phyloP scores from a whole-genome alignment of 1,284 basidiomycete genomes.

The Cryptococcus wingfieldii region DNA sequence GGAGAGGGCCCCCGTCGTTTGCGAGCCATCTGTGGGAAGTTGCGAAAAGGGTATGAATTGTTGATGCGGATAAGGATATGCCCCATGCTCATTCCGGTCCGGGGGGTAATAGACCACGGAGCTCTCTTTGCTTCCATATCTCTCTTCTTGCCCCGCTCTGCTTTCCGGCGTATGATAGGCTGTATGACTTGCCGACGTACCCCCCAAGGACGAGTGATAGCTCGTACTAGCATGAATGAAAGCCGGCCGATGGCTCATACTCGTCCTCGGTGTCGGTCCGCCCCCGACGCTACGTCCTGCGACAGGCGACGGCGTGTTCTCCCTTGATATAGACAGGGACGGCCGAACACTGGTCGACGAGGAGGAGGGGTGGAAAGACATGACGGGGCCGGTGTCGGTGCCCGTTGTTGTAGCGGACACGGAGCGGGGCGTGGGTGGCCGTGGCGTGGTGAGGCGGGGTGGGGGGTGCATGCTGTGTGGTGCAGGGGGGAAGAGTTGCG shows the following conservation, averaged over 20 bases:
- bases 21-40: neutral
- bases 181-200: neutral
- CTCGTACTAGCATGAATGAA: constrained; percentile 18
- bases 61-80: neutral
- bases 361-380: neutral
- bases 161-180: no score
- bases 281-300: neutral
- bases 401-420: neutral
- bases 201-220: neutral
- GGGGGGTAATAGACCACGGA: neutral
- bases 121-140: no score
- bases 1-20: no score
- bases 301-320: neutral
- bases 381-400: neutral
- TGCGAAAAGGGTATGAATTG: neutral
- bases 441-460: neutral
- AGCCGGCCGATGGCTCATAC: constrained; percentile 15
- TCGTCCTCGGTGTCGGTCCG: neutral
- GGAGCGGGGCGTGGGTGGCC: neutral
- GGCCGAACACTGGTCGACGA: neutral
- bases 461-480: neutral
- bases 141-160: no score
- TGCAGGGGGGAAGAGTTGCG: neutral
- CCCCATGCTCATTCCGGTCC: neutral
- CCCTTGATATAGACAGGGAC: neutral